A percentile compares a stretch with the other conserved stretches of the same genome.
These are phyloP conservation scores for Xylaria sp. DNA, from an alignment of 2,329 filamentous ascomycete genomes.

Conservation along the genomic window DNA sequence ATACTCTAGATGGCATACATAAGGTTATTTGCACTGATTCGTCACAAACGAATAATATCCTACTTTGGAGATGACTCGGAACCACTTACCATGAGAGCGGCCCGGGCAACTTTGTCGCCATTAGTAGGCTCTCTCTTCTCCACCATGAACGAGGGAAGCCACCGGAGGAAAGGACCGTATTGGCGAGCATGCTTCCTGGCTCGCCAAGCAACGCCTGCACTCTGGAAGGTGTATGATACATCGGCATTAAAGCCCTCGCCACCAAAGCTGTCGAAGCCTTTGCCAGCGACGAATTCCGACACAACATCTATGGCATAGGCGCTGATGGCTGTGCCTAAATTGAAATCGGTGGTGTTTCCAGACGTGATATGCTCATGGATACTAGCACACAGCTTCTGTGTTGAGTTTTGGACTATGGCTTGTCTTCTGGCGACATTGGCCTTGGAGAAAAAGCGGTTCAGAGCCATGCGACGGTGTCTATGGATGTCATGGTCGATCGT, in stretches of 20 bases:
- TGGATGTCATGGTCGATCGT: slow-evolving; percentile 1
- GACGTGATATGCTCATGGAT: background rate
- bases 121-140: background rate
- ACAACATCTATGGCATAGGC: background rate
- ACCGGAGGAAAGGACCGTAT: background rate
- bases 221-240: background rate
- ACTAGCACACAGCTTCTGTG: background rate
- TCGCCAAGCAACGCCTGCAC: background rate
- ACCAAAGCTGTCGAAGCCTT: background rate
- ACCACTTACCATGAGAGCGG: background rate
- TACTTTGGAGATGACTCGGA: no score
- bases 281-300: background rate
- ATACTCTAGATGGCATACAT: no score
- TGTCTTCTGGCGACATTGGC: background rate
- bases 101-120: background rate
- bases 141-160: background rate
- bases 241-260: background rate
- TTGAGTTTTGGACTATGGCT: background rate
- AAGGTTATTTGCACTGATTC: no score
- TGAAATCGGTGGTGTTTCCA: background rate
- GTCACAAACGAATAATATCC: background rate
- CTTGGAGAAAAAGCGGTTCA: slow-evolving; percentile 1
- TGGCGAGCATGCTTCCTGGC: background rate
- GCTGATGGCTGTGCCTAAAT: background rate
- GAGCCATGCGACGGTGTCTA: background rate